These are phyloP conservation scores for Pseudomassariella vexata DNA, from an alignment of 2,329 filamentous ascomycete genomes.

Conservation along the genomic window DNA sequence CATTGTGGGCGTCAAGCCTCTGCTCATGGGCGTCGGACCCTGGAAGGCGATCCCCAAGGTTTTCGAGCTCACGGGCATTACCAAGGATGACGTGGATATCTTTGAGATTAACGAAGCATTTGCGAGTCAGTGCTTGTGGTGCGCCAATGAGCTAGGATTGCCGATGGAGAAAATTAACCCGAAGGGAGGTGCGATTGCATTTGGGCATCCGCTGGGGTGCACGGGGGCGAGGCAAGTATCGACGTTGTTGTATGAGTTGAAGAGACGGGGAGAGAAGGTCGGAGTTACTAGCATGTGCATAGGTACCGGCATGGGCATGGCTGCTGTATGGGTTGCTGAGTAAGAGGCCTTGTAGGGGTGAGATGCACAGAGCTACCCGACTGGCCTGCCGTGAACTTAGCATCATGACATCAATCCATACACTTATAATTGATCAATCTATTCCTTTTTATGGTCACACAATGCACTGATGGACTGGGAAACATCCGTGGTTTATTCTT, in stretches of 20 bases:
- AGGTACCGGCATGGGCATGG: conserved; percentile 97
- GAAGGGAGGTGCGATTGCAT: conserved; percentile 93
- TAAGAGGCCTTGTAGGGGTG: conserved; percentile 43
- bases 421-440: no score
- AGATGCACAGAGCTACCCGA: no score
- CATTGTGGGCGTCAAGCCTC: conserved; percentile 81
- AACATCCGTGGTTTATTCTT: no score
- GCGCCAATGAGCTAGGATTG: conserved; percentile 79
- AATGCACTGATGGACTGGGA: no score
- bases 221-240: conserved; percentile 92
- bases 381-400: no score
- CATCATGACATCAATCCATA: no score
- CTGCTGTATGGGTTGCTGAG: conserved; percentile 91
- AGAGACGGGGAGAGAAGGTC: conserved; percentile 75
- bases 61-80: conserved; percentile 79
- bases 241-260: conserved; percentile 85
- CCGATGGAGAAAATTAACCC: conserved; percentile 88
- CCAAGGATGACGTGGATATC: conserved; percentile 88
- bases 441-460: no score
- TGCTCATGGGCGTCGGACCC: conserved; percentile 93
- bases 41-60: conserved; percentile 95
- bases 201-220: conserved; percentile 90
- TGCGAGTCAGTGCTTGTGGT: conserved; percentile 91
- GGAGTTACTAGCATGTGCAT: conserved; percentile 96
- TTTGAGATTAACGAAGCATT: conserved; percentile 99